Evolutionary conservation across 176 grass and related monocot genomes (phyloP), one percentile per base, ranked within the genome.

Genomic region (Miscanthus lutarioriparius): DNA sequence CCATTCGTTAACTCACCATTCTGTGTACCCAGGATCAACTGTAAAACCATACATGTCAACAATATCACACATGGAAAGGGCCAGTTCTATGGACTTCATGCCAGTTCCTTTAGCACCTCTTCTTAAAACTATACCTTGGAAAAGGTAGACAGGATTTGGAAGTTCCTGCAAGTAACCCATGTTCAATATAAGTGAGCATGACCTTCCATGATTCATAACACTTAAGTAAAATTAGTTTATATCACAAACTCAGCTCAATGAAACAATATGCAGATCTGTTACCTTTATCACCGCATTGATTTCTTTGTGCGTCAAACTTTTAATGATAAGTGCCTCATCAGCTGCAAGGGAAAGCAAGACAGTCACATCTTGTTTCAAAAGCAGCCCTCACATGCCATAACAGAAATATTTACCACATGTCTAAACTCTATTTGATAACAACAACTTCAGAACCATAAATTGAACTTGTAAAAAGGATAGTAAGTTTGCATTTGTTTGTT

Each of bases 71-170:
- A 98, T 95, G 83, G 96, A 98, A 73, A 95, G 96, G 64, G 96
- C 96, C 43, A 98, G 47, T 77, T 98, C 96, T 85, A 98, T 85
- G 37, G 96, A 98, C 84, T 98, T 98, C 96, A 98, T 95, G 56
- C 96, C 93, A 26, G 96, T 98, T 89, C 96, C 96, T 90, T 98
- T 98, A 71, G 96, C 96, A 82, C 96, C 96, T 81, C 89, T 90
- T 91, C 96, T 90, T 48, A 98, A 80, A 36, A 98, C 96, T 84
- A 98, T 92, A 58, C 96, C 96, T 98, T 95, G 96, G 85, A 98
- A 98, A 77, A 95, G 88, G 84, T 98, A 98, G 61, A 93, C 91
- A 62, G 96, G 93, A 92, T 98, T 98, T 48, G 96, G 89, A 86
- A 98, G 93, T 71, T 98, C 96, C 96, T 98, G 89, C 63, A 74